Conservation (phyloP, 805 yeast genomes). For the Soucietia sequanensis region DNA sequence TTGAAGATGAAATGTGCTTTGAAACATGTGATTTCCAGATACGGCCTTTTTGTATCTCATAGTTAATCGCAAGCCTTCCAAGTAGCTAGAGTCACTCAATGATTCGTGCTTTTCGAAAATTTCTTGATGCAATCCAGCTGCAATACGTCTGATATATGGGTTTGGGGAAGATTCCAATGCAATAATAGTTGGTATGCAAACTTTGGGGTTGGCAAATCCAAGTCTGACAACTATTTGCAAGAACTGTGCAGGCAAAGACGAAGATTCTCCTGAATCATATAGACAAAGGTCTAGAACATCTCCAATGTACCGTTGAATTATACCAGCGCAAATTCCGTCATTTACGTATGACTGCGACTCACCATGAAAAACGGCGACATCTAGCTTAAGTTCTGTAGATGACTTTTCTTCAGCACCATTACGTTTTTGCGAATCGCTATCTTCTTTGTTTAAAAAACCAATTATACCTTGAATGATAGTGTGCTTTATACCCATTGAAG, state of each 20-base stretch:
- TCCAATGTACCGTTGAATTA: conserved; percentile 61
- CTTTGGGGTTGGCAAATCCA: conserved; percentile 75
- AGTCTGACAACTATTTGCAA: conserved; percentile 54
- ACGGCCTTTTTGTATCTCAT: conserved; percentile 31
- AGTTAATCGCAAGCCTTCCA: conserved; percentile 61
- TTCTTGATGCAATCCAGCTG: conserved; percentile 51
- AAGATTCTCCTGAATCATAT: conserved; percentile 41
- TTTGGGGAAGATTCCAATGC: conserved; percentile 62
- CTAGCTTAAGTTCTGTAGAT: conserved; percentile 36
- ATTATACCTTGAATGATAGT: conserved; percentile 55
- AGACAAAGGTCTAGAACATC: conserved; percentile 50
- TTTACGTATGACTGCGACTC: conserved; percentile 43
- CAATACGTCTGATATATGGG: conserved; percentile 43
- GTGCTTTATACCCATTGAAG: conserved; percentile 43
- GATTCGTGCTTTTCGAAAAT: conserved; percentile 69
- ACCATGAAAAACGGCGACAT: conserved; percentile 56
- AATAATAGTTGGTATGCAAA: conserved; percentile 65
- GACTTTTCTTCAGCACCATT: conserved; percentile 38
- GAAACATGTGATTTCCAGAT: no score
- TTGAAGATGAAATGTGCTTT: neutral
- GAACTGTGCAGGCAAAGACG: conserved; percentile 53
- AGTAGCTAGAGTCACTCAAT: conserved; percentile 62
- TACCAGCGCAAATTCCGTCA: conserved; percentile 73
- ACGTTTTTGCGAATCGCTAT: conserved; percentile 39
- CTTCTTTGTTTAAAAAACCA: conserved; percentile 59